Evolutionary conservation across 1,139 yeast species (phyloP), one percentile per base, ranked within the genome.

Genomic region (Yueomyces sp.): DNA sequence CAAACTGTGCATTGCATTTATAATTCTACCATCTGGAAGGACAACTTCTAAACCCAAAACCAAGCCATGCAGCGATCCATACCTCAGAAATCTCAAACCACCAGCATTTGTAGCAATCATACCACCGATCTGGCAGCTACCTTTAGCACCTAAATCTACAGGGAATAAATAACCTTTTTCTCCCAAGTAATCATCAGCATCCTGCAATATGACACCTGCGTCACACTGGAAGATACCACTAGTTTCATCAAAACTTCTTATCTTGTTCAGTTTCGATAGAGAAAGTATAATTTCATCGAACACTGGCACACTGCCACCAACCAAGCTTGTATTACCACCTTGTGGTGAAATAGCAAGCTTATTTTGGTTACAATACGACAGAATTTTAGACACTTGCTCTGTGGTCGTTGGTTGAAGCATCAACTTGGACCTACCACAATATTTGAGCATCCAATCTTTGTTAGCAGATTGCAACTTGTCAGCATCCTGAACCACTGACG

Each of bases 101-200:
- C 98, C 97, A 4, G 98, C 97, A 60, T 89, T 89, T 25, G 96
- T 87, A 4, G 97, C 95, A 36, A 86, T 94, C 46, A 81, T 85
- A 48, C 97, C 98, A 50, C 97, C 97, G 49, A 89, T 81, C 54
- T 86, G 95, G 62, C 98, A 89, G 2, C 96, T 86, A 19, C 98
- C 98, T 66, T 89, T 89, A 39, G 98, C 97, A 42, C 98, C 98
- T 47, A 89, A 69, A 60, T 89, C 98, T 41, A 89, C 70, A 27
- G 98, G 98, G 73, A 89, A 89, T 44, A 89, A 83, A 64, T 82
- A 84, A 3, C 94, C 95, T 27, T 76, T 67, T 48, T 86, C 95
- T 27, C 82, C 79, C 47, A 91, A 67, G 57, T 64, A 85, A 49
- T 73, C 74, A 64, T 89, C 96, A 7, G 96, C 96, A 50, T 69